Evolutionary conservation across 1,284 basidiomycete genomes (phyloP).

Genomic region (Ganoderma lingzhi): DNA sequence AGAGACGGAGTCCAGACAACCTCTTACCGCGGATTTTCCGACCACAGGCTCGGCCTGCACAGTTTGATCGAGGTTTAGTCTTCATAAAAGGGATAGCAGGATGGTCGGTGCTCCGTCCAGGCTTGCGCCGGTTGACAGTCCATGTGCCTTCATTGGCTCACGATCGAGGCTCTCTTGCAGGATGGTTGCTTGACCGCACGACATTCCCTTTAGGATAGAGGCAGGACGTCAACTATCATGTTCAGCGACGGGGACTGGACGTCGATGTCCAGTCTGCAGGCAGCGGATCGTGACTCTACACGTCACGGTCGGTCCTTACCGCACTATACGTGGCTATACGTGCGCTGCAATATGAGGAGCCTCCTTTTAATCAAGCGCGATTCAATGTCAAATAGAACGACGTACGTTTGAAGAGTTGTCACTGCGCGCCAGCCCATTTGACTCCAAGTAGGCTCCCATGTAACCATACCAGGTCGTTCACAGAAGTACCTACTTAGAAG

Average conservation of each 20-base stretch:
- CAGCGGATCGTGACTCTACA: neutral
- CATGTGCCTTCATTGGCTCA: neutral
- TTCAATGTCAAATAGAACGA: neutral
- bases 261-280: neutral
- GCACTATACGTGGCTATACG: no score
- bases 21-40: neutral
- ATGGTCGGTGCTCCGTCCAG: neutral
- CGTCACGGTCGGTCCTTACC: neutral
- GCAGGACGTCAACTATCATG: no score
- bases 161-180: neutral
- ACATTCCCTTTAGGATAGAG: no score
- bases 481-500: no score
- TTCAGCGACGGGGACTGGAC: no score
- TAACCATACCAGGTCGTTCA: neutral
- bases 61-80: neutral
- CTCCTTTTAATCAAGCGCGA: neutral
- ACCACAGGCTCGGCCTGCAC: neutral
- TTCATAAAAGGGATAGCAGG: neutral
- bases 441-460: neutral
- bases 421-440: neutral
- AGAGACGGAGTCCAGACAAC: neutral
- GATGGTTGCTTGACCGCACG: no score
- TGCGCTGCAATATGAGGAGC: neutral
- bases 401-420: neutral
- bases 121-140: neutral